Percentiles rank a stretch among this genome's conserved stretches.
phyloP scores from a whole-genome alignment of 2,329 filamentous ascomycete genomes.

The Colletotrichum somersetense region DNA sequence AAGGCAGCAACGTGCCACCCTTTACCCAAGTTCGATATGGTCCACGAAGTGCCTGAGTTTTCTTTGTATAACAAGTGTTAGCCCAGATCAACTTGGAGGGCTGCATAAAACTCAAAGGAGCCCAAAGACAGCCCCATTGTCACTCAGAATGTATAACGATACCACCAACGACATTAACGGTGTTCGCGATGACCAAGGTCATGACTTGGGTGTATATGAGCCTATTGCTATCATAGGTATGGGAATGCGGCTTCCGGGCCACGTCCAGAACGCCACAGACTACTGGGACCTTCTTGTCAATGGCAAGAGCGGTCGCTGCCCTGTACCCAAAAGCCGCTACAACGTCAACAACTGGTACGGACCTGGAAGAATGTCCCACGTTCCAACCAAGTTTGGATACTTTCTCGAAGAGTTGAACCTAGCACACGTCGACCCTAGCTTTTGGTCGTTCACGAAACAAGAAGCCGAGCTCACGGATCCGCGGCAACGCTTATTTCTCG shows the following conservation, averaged over 20 bases:
- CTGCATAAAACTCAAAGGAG: background rate
- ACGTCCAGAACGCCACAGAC: conserved; percentile 44
- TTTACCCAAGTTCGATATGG: background rate
- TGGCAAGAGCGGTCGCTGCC: conserved; percentile 44
- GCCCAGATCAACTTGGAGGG: background rate
- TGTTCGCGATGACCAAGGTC: background rate
- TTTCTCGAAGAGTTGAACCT: conserved; percentile 48
- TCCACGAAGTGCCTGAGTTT: too few species aligned
- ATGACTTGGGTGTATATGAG: background rate
- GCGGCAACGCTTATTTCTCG: conserved; percentile 39
- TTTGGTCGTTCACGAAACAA: conserved; percentile 48
- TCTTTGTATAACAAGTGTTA: too few species aligned
- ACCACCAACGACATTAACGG: background rate
- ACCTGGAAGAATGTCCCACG: conserved; percentile 28
- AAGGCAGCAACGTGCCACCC: background rate
- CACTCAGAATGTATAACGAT: background rate
- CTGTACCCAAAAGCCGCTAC: conserved; percentile 48
- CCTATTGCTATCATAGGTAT: conserved; percentile 52
- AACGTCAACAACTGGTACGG: conserved; percentile 45
- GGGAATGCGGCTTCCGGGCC: conserved; percentile 50
- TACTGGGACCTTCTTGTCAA: conserved; percentile 52
- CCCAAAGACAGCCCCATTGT: too few species aligned
- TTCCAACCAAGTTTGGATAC: conserved; percentile 45
- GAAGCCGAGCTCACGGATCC: conserved; percentile 46
- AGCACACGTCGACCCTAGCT: conserved; percentile 48